These are phyloP conservation scores for Aureobasidium subglaciale DNA, from an alignment of 2,329 filamentous ascomycete genomes.

Conservation along the genomic window DNA sequence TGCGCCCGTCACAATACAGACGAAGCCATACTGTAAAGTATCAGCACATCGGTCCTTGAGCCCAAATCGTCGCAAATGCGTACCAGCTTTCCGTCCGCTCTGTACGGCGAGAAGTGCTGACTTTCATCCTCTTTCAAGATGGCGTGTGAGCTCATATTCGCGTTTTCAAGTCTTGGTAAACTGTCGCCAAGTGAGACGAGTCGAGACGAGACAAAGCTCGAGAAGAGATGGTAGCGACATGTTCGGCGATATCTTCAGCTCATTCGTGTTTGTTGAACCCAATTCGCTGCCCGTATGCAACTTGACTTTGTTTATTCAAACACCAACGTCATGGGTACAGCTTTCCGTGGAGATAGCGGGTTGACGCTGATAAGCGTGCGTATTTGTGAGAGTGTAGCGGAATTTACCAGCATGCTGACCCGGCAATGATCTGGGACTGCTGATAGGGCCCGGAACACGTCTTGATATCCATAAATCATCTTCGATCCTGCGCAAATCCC, in stretches of 20 bases:
- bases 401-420: background rate
- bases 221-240: background rate
- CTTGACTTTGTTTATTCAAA: conserved; percentile 13
- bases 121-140: conserved; percentile 18
- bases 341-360: conserved; percentile 15
- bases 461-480: no score
- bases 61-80: conserved; percentile 16
- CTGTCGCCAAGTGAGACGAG: background rate
- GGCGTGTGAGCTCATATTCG: conserved; percentile 6
- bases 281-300: background rate
- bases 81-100: conserved; percentile 51
- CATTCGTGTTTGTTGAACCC: background rate
- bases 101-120: conserved; percentile 51
- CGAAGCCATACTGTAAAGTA: conserved; percentile 50
- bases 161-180: background rate
- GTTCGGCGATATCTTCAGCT: background rate
- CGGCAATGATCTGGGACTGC: background rate
- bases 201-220: background rate
- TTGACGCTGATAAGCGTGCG: conserved; percentile 9
- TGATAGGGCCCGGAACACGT: no score
- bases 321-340: conserved; percentile 9
- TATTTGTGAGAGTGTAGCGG: background rate
- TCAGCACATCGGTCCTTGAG: background rate
- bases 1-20: conserved; percentile 58
- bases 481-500: no score